A percentile compares a stretch with the other conserved stretches of the same genome.
These are phyloP conservation scores for Colletotrichum karsti DNA, from an alignment of 2,329 filamentous ascomycete genomes.

Conservation along the genomic window DNA sequence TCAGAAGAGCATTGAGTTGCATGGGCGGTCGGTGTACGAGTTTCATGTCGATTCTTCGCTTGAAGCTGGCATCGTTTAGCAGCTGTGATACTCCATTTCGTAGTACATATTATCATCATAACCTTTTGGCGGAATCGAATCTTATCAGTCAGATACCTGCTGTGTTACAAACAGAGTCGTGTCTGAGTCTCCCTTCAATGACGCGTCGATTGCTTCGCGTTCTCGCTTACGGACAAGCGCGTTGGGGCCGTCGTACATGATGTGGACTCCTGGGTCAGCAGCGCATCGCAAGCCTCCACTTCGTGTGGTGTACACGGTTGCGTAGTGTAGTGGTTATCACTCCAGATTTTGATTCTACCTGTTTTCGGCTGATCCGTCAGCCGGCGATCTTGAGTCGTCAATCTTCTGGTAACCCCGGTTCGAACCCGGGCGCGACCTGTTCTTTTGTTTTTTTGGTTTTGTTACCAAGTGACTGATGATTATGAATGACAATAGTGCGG, in stretches of 20 bases:
- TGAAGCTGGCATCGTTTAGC: conserved; percentile 2
- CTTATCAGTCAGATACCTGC: no score
- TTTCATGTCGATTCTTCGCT: conserved; percentile 15
- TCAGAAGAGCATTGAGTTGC: neutral
- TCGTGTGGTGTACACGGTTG: conserved; percentile 10
- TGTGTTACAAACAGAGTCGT: no score
- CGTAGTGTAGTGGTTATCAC: conserved; percentile 30
- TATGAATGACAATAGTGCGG: no score
- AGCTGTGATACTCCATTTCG: no score
- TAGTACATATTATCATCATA: no score
- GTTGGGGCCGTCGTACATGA: neutral
- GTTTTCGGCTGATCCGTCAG: no score
- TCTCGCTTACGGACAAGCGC: neutral
- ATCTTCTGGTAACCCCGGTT: conserved; percentile 28
- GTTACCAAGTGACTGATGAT: no score
- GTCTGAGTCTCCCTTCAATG: neutral
- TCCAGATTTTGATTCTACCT: conserved; percentile 21
- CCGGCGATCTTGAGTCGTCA: neutral
- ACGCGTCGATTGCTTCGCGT: neutral
- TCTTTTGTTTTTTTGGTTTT: neutral
- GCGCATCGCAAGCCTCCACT: conserved; percentile 16
- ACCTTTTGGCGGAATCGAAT: no score
- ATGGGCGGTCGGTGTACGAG: conserved; percentile 14
- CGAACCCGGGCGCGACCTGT: conserved; percentile 27
- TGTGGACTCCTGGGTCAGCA: neutral